Evolutionary conservation across 2,329 filamentous ascomycete species (phyloP).

Genomic region (Colletotrichum sp.): DNA sequence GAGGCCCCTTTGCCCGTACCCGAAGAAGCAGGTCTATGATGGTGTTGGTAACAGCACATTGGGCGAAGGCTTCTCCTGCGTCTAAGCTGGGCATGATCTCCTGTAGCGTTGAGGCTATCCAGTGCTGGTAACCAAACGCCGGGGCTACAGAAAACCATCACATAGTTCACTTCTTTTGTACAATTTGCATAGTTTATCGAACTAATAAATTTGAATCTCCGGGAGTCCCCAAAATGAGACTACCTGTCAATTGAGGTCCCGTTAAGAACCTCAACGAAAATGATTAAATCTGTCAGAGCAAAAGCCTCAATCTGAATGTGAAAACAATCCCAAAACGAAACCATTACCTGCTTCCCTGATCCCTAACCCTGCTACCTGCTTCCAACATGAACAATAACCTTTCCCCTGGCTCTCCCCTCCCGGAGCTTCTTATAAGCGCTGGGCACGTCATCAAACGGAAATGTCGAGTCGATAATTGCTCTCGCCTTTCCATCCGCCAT

Average conservation of each 20-base stretch:
- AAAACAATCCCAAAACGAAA: background rate
- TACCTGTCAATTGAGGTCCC: fast-evolving
- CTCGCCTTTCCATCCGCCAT: conserved; percentile 29
- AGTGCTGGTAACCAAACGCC: background rate
- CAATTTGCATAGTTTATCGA: background rate
- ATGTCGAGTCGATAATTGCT: conserved; percentile 24
- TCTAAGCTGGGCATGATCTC: background rate
- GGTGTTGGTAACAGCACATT: background rate
- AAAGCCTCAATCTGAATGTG: background rate
- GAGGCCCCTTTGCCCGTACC: background rate
- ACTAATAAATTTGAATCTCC: background rate
- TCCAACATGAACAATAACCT: conserved; percentile 27
- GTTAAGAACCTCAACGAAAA: fast-evolving
- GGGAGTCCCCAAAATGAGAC: fast-evolving
- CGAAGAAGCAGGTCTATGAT: background rate
- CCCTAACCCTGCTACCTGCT: too few species aligned
- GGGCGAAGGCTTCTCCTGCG: background rate
- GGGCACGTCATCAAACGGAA: conserved; percentile 24
- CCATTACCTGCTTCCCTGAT: too few species aligned
- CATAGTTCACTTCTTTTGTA: background rate
- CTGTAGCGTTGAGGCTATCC: fast-evolving
- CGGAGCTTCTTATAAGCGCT: conserved; percentile 27
- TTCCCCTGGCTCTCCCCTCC: conserved; percentile 24
- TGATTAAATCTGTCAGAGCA: background rate
- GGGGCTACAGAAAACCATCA: background rate